Base-by-base conservation (phyloP, 2,329 filamentous ascomycete species). In the Didymella exigua region DNA sequence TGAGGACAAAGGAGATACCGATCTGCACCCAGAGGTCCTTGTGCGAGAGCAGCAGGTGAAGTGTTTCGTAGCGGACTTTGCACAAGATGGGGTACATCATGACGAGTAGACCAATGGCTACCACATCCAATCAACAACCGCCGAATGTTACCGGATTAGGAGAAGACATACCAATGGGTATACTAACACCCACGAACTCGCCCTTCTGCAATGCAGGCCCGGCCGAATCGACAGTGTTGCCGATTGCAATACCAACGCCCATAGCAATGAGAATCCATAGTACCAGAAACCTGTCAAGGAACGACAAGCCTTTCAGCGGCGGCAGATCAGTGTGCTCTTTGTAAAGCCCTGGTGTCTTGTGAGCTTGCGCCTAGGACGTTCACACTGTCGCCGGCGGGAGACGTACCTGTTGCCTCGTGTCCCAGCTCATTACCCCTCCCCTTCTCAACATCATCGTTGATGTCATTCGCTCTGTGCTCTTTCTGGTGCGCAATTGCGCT, bases 41-140 rank as follows among this genome's bases (percentile, higher is more conserved):
- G 2, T 85, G 79, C 2, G 77, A 72, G 54, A 95, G 82, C 4
- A 91, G 78, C 2, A 83, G 77, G 71, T 91, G 89, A 9, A 96
- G 76, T 0, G 84, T 84, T 72, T 96, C 91, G 74, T 86, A 95
- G 34, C 85, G 85, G 5, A 96, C 89, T 73, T 95, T 95, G 81
- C 90, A 96, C 0, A 96, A 79, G 56, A 96, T 96, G 0, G 91
- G 92, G 68, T 95, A 96, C 90, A 96, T 96, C 91, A 96, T 96
- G 36, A 96, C 86, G 1, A 96, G 81, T 0, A 96, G 77, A 0
- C 91, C 91, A 42, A 96, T 78, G 0, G 91, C 90, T 90, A 56
- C 52, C 45, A 14, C 2, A 14, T 16, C 7, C 11, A 6, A 31
- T 54, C 10, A 34, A 19, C 7, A 29, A 54, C 36, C 48, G 53